Conservation (phyloP, 805 yeast genomes). For the Diddensiella santjacobensis region DNA sequence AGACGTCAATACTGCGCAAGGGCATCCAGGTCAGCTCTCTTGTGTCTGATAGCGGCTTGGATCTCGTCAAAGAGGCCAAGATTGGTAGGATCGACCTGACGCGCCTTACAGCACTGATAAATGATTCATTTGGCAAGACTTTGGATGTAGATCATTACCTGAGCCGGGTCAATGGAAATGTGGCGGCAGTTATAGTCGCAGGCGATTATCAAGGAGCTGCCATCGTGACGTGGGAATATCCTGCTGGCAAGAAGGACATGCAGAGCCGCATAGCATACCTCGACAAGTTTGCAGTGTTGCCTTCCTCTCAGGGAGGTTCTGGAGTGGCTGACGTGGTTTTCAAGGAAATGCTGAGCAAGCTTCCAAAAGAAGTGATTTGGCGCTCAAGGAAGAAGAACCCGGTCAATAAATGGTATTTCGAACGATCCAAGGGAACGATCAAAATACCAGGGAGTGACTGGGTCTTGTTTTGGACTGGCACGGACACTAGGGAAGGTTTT, state of each 20-base stretch:
- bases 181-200: constrained; percentile 77
- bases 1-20: constrained; percentile 74
- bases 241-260: constrained; percentile 11
- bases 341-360: constrained; percentile 62
- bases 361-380: constrained; percentile 78
- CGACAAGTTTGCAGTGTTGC: constrained; percentile 90
- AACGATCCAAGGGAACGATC: constrained; percentile 72
- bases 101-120: constrained; percentile 58
- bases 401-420: constrained; percentile 97
- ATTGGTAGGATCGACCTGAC: constrained; percentile 48
- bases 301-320: constrained; percentile 80
- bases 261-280: constrained; percentile 60
- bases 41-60: constrained; percentile 37
- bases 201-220: constrained; percentile 98
- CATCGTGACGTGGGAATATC: constrained; percentile 74
- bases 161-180: constrained; percentile 54
- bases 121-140: constrained; percentile 71
- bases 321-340: constrained; percentile 93
- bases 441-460: constrained; percentile 42
- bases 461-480: constrained; percentile 45
- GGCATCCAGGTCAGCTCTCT: constrained; percentile 61
- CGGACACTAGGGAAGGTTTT: constrained; percentile 27
- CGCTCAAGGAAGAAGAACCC: constrained; percentile 83
- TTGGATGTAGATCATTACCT: constrained; percentile 68
- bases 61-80: constrained; percentile 37